Evolutionary conservation across 495 filamentous ascomycete species (phyloP).

Genomic region (Terfezia claveryi): DNA sequence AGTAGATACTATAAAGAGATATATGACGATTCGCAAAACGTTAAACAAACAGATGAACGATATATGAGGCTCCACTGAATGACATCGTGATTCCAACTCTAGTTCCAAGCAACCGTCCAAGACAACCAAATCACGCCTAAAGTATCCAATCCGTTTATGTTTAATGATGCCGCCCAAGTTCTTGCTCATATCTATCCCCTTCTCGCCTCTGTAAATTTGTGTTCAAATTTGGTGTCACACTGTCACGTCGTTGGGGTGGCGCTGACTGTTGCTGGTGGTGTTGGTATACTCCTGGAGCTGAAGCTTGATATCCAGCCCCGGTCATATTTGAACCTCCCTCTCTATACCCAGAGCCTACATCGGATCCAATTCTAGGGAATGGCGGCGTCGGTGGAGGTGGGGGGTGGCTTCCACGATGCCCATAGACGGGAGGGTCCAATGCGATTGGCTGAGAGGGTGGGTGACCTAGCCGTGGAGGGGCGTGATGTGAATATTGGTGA

Average conservation of each 20-base stretch:
- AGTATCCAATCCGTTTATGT: background rate
- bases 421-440: background rate
- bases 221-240: constrained; percentile 4
- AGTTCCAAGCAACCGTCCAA: no score
- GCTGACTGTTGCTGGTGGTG: background rate
- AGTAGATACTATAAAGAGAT: background rate
- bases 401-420: background rate
- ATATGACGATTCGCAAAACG: background rate
- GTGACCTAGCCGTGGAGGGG: background rate
- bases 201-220: constrained; percentile 12
- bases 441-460: no score
- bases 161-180: constrained; percentile 17
- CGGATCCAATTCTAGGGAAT: constrained; percentile 8
- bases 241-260: constrained; percentile 7
- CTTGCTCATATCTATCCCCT: constrained; percentile 16
- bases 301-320: background rate
- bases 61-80: background rate
- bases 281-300: no score
- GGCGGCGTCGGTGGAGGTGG: background rate
- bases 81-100: background rate
- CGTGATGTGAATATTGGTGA: background rate
- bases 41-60: background rate
- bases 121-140: background rate
- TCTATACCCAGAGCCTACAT: constrained; percentile 11
- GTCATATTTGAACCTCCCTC: background rate